These are phyloP conservation scores for Microglena sp. DNA, from an alignment of 139 green algal species.

Conservation along the genomic window DNA sequence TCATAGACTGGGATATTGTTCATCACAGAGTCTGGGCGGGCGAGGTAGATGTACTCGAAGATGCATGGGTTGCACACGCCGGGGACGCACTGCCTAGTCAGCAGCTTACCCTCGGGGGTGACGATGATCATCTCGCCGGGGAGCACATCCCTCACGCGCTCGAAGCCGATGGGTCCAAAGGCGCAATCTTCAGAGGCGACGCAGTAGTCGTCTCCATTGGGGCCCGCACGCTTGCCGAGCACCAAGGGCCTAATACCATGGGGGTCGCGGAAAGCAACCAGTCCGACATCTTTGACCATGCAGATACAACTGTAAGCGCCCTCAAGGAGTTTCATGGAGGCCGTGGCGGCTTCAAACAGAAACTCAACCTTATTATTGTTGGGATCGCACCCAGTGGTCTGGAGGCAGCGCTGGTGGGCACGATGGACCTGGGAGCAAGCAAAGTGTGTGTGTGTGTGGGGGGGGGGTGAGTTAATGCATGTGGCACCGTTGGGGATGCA, in stretches of 20 bases:
- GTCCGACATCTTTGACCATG: slow-evolving; percentile 85
- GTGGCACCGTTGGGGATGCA: too few species aligned
- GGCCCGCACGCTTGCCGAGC: slow-evolving; percentile 50
- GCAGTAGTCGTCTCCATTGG: slow-evolving; percentile 71
- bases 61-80: slow-evolving; percentile 6
- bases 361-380: slow-evolving; percentile 65
- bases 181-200: slow-evolving; percentile 94
- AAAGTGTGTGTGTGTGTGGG: too few species aligned
- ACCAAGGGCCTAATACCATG: slow-evolving; percentile 92
- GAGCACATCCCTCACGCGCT: slow-evolving; percentile 81
- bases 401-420: slow-evolving; percentile 76
- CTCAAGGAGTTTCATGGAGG: slow-evolving; percentile 70
- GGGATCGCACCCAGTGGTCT: slow-evolving; percentile 54
- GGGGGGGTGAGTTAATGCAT: too few species aligned
- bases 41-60: slow-evolving; percentile 69
- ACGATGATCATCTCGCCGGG: slow-evolving; percentile 95
- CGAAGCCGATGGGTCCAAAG: slow-evolving; percentile 95
- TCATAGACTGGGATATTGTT: slow-evolving; percentile 97
- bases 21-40: slow-evolving; percentile 78
- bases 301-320: slow-evolving; percentile 89
- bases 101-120: slow-evolving; percentile 63
- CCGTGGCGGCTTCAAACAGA: slow-evolving; percentile 76
- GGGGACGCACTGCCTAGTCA: slow-evolving; percentile 37
- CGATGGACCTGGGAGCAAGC: too few species aligned
- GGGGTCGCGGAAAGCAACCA: slow-evolving; percentile 94